These are phyloP conservation scores for Phytophthora tentaculata DNA, from an alignment of 352 stramenopile genomes.

Conservation along the genomic window DNA sequence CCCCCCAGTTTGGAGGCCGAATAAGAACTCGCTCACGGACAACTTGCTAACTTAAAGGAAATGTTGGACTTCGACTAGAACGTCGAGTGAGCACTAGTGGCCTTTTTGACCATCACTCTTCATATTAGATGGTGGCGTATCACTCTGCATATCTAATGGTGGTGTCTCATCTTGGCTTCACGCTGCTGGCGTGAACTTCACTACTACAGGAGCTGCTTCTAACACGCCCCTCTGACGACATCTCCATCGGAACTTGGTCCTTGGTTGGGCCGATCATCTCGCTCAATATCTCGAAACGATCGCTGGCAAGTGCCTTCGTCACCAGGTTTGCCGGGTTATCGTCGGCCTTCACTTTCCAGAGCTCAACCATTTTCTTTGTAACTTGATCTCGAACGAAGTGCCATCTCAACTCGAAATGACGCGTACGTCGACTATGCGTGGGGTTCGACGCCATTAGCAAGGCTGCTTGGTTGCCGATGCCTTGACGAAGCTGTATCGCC, in stretches of 20 bases:
- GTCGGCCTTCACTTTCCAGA: not conserved
- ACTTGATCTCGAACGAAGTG: not conserved
- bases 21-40: too few relatives aligned
- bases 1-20: too few relatives aligned
- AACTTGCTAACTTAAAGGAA: too few relatives aligned
- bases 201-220: too few relatives aligned
- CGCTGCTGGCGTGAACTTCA: too few relatives aligned
- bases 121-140: too few relatives aligned
- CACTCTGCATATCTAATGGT: too few relatives aligned
- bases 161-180: too few relatives aligned
- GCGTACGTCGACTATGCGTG: not conserved
- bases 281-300: not conserved
- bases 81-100: too few relatives aligned
- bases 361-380: not conserved
- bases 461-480: not conserved
- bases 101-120: too few relatives aligned
- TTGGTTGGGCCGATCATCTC: not conserved
- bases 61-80: too few relatives aligned
- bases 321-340: not conserved
- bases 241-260: not conserved
- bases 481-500: not conserved
- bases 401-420: not conserved
- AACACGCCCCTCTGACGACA: not conserved
- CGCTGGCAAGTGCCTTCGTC: not conserved
- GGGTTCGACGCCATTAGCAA: not conserved